These are phyloP conservation scores for Scheffersomyces quercinus DNA, from an alignment of 1,139 yeast species.

Conservation along the genomic window DNA sequence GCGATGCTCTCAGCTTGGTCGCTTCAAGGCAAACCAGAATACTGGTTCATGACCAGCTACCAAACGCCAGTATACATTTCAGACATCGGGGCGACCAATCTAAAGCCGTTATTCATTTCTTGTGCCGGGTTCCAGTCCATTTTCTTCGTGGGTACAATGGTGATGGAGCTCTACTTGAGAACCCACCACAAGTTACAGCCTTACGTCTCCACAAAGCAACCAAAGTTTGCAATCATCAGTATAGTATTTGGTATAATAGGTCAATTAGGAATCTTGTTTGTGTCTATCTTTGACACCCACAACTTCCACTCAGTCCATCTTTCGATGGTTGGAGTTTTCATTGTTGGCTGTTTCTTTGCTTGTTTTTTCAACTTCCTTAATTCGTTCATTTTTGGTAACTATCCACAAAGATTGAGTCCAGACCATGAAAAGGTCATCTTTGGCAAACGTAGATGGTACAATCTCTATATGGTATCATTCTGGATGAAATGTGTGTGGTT, in stretches of 20 bases:
- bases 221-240: constrained; percentile 49
- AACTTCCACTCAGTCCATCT: constrained; percentile 61
- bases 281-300: constrained; percentile 72
- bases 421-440: constrained; percentile 43
- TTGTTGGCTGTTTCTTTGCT: constrained; percentile 68
- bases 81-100: constrained; percentile 29
- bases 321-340: constrained; percentile 71
- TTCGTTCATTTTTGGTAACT: constrained; percentile 61
- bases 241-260: constrained; percentile 61
- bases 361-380: constrained; percentile 61
- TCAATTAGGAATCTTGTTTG: constrained; percentile 75
- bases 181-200: constrained; percentile 55
- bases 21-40: constrained; percentile 74
- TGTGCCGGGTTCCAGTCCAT: constrained; percentile 59
- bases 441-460: constrained; percentile 39
- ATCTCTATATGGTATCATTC: constrained; percentile 52
- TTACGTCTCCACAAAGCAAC: constrained; percentile 48
- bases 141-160: constrained; percentile 66
- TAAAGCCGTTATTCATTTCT: constrained; percentile 26
- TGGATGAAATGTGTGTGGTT: constrained; percentile 66
- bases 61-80: constrained; percentile 73
- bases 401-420: constrained; percentile 43
- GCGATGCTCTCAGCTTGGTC: constrained; percentile 72
- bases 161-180: constrained; percentile 59
- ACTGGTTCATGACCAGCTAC: constrained; percentile 50